phyloP scores from a whole-genome alignment of 306 rosid genomes.

The Inga laurina region DNA sequence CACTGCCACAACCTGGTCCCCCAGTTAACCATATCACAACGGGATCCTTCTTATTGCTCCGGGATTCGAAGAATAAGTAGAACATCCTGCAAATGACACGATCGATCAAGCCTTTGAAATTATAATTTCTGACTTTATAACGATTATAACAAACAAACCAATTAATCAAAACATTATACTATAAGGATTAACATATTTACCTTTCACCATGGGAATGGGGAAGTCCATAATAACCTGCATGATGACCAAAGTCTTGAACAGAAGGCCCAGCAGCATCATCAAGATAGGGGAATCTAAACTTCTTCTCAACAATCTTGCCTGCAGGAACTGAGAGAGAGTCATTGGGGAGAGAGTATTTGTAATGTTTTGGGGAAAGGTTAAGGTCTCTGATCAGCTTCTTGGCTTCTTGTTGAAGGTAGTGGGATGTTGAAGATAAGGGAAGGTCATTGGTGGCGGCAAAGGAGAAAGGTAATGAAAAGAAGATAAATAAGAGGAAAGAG shows the following conservation, averaged over 20 bases:
- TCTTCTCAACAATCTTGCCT: conserved; percentile 62
- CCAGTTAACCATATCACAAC: background rate
- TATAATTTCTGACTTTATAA: background rate
- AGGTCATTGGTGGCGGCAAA: conserved; percentile 13
- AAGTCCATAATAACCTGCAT: conserved; percentile 84
- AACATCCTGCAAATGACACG: background rate
- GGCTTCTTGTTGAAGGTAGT: conserved; percentile 41
- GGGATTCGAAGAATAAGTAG: background rate
- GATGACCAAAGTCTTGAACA: conserved; percentile 76
- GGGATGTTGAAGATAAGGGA: background rate
- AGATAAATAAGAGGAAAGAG: conserved; percentile 34
- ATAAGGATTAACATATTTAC: conserved; percentile 35
- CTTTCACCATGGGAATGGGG: conserved; percentile 79
- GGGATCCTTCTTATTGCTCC: background rate
- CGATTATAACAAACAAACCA: background rate
- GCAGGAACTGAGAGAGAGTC: conserved; percentile 34
- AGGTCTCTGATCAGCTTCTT: conserved; percentile 71
- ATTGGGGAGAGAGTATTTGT: conserved; percentile 36
- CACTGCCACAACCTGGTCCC: background rate
- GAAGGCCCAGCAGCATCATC: conserved; percentile 42
- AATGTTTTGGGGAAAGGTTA: conserved; percentile 69
- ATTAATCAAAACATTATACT: background rate
- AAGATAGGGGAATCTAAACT: conserved; percentile 56
- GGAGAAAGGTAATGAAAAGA: conserved; percentile 31
- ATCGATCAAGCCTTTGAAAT: background rate